phyloP scores from a whole-genome alignment of 495 filamentous ascomycete species.

The Hamigera avellanea region DNA sequence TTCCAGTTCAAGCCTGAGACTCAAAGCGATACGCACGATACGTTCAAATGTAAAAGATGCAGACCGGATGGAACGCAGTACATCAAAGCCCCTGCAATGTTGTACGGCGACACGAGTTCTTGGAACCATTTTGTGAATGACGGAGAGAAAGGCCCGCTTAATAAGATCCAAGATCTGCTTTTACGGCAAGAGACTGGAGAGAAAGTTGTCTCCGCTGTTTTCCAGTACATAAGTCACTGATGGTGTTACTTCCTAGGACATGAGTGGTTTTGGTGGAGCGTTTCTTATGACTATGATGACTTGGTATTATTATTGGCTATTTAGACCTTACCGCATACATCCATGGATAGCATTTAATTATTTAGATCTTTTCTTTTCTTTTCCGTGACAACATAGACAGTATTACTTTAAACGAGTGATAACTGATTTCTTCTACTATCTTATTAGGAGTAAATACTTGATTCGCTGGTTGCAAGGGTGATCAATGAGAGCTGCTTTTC shows the following conservation, averaged over 20 bases:
- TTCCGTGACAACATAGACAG: too few species aligned
- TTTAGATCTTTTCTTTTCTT: too few species aligned
- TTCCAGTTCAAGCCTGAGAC: slow-evolving; percentile 86
- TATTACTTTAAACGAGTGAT: too few species aligned
- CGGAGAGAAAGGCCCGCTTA: slow-evolving; percentile 53
- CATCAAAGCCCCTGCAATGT: slow-evolving; percentile 82
- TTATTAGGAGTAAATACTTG: too few species aligned
- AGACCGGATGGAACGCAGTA: slow-evolving; percentile 74
- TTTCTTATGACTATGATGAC: background rate
- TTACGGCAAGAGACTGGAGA: slow-evolving; percentile 76
- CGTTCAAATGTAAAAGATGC: slow-evolving; percentile 97
- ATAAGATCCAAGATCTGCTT: slow-evolving; percentile 80
- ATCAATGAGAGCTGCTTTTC: too few species aligned
- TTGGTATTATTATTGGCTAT: background rate
- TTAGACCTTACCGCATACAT: background rate
- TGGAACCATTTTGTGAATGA: slow-evolving; percentile 96
- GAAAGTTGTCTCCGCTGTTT: slow-evolving; percentile 80
- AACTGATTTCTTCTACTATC: too few species aligned
- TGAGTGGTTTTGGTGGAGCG: background rate
- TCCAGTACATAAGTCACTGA: slow-evolving; percentile 97
- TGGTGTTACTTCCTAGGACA: background rate
- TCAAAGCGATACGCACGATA: slow-evolving; percentile 89
- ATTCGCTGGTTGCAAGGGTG: too few species aligned
- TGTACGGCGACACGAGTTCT: slow-evolving; percentile 96
- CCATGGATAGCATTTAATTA: too few species aligned